These are phyloP conservation scores for Neolentinus lepideus DNA, from an alignment of 1,284 basidiomycete genomes.

Conservation along the genomic window DNA sequence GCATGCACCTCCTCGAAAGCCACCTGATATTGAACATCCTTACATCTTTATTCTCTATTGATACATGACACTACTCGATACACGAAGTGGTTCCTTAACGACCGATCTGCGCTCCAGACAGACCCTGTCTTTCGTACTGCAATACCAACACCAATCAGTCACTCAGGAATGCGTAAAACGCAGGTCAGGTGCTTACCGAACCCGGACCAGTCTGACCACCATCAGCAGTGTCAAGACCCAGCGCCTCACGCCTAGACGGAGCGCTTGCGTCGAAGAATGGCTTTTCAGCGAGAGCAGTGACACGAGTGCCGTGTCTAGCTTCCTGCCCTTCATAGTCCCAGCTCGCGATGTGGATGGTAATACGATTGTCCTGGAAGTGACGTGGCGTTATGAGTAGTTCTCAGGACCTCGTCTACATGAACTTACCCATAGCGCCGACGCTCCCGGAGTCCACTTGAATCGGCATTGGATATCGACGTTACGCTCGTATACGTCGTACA, in stretches of 20 bases:
- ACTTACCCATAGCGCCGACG: slow-evolving; percentile 13
- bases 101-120: neutral
- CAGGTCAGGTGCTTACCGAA: neutral
- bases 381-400: neutral
- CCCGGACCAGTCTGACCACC: neutral
- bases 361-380: slow-evolving; percentile 15
- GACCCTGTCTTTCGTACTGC: neutral
- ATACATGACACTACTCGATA: too few relatives aligned
- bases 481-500: slow-evolving; percentile 8
- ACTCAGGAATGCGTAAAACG: neutral
- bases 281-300: slow-evolving; percentile 21
- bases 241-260: slow-evolving; percentile 13
- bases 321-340: slow-evolving; percentile 19
- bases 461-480: slow-evolving; percentile 11
- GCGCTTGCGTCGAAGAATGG: slow-evolving; percentile 18
- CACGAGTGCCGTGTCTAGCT: slow-evolving; percentile 17
- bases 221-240: slow-evolving; percentile 5
- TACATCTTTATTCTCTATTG: too few relatives aligned
- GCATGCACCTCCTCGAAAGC: too few relatives aligned
- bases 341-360: slow-evolving; percentile 22
- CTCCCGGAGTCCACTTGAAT: slow-evolving; percentile 14
- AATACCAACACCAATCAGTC: neutral
- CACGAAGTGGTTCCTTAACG: neutral
- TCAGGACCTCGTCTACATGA: neutral
- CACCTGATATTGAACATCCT: too few relatives aligned